Percentiles rank a stretch among this genome's conserved stretches.
phyloP scores from a whole-genome alignment of 192 early-diverging fungal species.

The Spizellomyces punctatus region DNA sequence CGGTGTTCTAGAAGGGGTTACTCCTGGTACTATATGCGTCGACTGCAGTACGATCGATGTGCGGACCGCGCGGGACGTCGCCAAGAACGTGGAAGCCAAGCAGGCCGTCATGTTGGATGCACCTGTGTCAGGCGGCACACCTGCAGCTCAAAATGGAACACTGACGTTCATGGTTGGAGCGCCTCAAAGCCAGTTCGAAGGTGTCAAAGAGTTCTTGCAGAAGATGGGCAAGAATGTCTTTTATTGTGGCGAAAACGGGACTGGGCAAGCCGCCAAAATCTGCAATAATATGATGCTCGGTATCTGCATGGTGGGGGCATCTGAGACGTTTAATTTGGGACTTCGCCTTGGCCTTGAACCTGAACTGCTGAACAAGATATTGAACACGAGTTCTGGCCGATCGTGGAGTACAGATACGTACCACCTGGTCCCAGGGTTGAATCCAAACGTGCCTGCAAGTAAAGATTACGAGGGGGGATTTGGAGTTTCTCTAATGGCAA shows the following conservation, averaged over 20 bases:
- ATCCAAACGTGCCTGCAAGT: slow-evolving; percentile 75
- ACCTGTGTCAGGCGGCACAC: slow-evolving; percentile 91
- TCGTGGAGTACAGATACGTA: slow-evolving; percentile 94
- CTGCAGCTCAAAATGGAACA: slow-evolving; percentile 85
- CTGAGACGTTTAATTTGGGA: slow-evolving; percentile 93
- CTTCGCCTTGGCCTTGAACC: slow-evolving; percentile 86
- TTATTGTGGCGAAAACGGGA: slow-evolving; percentile 80
- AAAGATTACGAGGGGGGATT: slow-evolving; percentile 90
- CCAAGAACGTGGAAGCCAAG: slow-evolving; percentile 58
- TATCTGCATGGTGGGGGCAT: slow-evolving; percentile 89
- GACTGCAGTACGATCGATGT: slow-evolving; percentile 96
- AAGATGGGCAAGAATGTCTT: slow-evolving; percentile 91
- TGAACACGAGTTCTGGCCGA: slow-evolving; percentile 88
- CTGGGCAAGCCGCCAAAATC: slow-evolving; percentile 92
- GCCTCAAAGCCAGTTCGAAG: slow-evolving; percentile 55
- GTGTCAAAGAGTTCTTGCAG: slow-evolving; percentile 49
- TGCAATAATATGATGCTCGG: slow-evolving; percentile 97
- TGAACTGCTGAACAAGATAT: slow-evolving; percentile 74
- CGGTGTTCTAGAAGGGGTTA: slow-evolving; percentile 61
- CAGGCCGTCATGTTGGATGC: slow-evolving; percentile 78
- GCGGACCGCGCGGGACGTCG: slow-evolving; percentile 71
- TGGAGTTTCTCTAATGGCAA: slow-evolving; percentile 84
- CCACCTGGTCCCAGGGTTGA: slow-evolving; percentile 85
- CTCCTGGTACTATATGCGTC: slow-evolving; percentile 52
- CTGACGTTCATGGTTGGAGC: slow-evolving; percentile 97